Percentiles rank a stretch among this genome's conserved stretches.
Evolutionary conservation across 2,329 filamentous ascomycete genomes (phyloP).

Genomic region (Fusarium decemcellulare): DNA sequence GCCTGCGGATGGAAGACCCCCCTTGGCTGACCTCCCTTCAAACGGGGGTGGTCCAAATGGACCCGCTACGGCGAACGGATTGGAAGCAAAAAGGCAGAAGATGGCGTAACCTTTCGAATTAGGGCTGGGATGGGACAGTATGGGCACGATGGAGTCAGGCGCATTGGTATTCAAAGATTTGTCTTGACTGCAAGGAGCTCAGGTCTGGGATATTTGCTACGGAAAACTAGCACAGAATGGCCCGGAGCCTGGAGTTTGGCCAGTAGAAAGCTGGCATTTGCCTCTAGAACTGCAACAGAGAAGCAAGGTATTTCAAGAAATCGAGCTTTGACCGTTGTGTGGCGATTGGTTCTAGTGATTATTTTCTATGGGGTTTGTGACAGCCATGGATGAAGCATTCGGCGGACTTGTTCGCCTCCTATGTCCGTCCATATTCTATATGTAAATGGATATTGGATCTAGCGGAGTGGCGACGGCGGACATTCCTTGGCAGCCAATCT

Average conservation of each 20-base stretch:
- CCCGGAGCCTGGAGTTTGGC: slow-evolving; percentile 15
- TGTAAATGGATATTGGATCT: slow-evolving; percentile 15
- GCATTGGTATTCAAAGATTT: slow-evolving; percentile 24
- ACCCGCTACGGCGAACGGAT: slow-evolving; percentile 41
- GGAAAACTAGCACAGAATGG: slow-evolving; percentile 12
- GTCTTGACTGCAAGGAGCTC: slow-evolving; percentile 35
- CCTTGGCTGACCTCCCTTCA: slow-evolving; percentile 65
- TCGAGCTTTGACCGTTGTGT: neutral
- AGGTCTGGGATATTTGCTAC: slow-evolving; percentile 35
- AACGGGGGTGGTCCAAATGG: slow-evolving; percentile 54
- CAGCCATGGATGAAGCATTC: neutral
- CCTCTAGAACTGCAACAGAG: slow-evolving; percentile 10
- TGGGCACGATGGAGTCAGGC: slow-evolving; percentile 32
- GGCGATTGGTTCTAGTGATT: neutral
- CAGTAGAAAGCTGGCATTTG: slow-evolving; percentile 4
- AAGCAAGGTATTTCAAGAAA: slow-evolving; percentile 5
- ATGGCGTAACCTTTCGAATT: slow-evolving; percentile 48
- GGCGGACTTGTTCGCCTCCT: neutral
- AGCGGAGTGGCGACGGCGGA: slow-evolving; percentile 13
- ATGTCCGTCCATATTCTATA: slow-evolving; percentile 17
- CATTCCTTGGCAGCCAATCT: neutral
- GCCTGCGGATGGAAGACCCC: slow-evolving; percentile 56
- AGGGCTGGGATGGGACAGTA: slow-evolving; percentile 2
- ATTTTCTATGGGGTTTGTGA: neutral
- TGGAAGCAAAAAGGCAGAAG: slow-evolving; percentile 69